These are phyloP conservation scores for Aspergillus sergii DNA, from an alignment of 2,329 filamentous ascomycete genomes.

Conservation along the genomic window DNA sequence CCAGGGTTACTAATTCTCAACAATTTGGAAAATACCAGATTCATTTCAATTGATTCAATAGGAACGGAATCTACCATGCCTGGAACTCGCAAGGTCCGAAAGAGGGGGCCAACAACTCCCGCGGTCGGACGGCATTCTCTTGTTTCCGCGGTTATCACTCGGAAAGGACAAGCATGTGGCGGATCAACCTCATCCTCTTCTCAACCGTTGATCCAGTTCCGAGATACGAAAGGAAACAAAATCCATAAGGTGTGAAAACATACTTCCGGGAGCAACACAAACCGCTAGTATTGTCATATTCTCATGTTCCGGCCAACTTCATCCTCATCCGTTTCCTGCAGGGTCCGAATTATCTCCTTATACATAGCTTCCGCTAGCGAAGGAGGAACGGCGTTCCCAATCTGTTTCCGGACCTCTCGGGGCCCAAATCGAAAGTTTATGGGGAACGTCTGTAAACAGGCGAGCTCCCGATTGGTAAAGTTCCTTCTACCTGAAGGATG, in stretches of 20 bases:
- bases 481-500: conserved; percentile 66
- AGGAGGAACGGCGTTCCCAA: conserved; percentile 79
- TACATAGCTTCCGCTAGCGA: conserved; percentile 45
- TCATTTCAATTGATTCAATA: neutral
- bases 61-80: neutral
- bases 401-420: conserved; percentile 56
- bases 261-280: neutral
- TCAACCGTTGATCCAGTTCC: neutral
- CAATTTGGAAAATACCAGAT: neutral
- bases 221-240: neutral
- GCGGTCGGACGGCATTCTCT: conserved; percentile 14
- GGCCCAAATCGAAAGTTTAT: conserved; percentile 59
- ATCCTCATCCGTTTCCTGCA: conserved; percentile 40
- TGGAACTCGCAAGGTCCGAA: neutral
- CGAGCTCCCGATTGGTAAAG: conserved; percentile 69
- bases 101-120: neutral
- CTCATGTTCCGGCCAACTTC: conserved; percentile 12
- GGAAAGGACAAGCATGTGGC: conserved; percentile 4
- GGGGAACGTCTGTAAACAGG: conserved; percentile 71
- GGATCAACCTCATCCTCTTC: neutral
- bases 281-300: neutral
- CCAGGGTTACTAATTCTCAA: neutral
- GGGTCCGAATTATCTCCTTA: conserved; percentile 36
- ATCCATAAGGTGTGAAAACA: neutral
- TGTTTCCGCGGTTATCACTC: conserved; percentile 12